These are phyloP conservation scores for Arabidopsis thaliana DNA, from an alignment of 345 rosid genomes.

Conservation along the genomic window TAIR10.1 NC_003070.9:8178501-8179000, in stretches of 20 bases:
- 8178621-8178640: no score
- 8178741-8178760: not conserved
- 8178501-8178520: no score
- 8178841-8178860: constrained; percentile 9
- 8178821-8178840: not conserved
- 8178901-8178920: constrained; percentile 27
- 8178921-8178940: not conserved
- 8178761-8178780: not conserved
- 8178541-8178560: no score
- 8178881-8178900: constrained; percentile 30
- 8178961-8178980: constrained; percentile 21
- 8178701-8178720: not conserved
- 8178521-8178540: no score
- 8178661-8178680: not conserved
- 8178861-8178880: constrained; percentile 21
- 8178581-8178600: not conserved
- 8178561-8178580: no score
- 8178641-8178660: constrained; percentile 9
- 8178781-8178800: not conserved
- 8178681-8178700: no score
- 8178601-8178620: not conserved
- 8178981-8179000: constrained; percentile 22
- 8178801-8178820: not conserved
- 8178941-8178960: constrained; percentile 18
- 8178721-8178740: not conserved